A percentile compares a stretch with the other conserved stretches of the same genome.
These are phyloP conservation scores for Fusarium drepaniforme DNA, from an alignment of 2,329 filamentous ascomycete genomes.

Conservation along the genomic window DNA sequence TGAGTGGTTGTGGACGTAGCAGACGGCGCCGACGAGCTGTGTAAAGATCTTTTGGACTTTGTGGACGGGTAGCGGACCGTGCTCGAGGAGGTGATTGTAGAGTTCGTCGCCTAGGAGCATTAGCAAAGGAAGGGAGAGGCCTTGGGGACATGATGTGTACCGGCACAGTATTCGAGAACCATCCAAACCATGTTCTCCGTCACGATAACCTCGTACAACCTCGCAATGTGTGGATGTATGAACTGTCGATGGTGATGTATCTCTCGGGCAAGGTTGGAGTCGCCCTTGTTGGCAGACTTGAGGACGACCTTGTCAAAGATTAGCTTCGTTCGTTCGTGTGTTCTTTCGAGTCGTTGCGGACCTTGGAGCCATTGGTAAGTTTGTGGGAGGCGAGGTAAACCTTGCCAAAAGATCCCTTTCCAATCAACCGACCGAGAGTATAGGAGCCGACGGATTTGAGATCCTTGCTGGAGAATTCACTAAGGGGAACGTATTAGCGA, in stretches of 20 bases:
- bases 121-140: conserved; percentile 24
- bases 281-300: conserved; percentile 96
- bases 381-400: conserved; percentile 97
- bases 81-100: conserved; percentile 92
- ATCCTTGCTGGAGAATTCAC: conserved; percentile 94
- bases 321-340: conserved; percentile 6
- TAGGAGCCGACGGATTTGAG: conserved; percentile 96
- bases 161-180: conserved; percentile 95
- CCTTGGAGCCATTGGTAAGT: conserved; percentile 98
- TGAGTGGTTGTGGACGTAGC: conserved; percentile 93
- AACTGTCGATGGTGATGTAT: conserved; percentile 99
- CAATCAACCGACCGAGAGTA: conserved; percentile 88
- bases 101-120: conserved; percentile 83
- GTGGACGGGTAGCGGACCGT: conserved; percentile 84
- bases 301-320: conserved; percentile 81
- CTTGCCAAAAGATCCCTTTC: conserved; percentile 98
- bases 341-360: conserved; percentile 52
- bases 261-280: conserved; percentile 94
- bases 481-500: conserved; percentile 53
- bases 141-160: conserved; percentile 57
- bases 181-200: conserved; percentile 96
- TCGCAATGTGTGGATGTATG: conserved; percentile 95
- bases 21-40: conserved; percentile 93
- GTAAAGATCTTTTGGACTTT: conserved; percentile 97
- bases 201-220: conserved; percentile 97